Evolutionary conservation across 768 basidiomycete genomes (phyloP).

Genomic region (Termitomyces sp.): DNA sequence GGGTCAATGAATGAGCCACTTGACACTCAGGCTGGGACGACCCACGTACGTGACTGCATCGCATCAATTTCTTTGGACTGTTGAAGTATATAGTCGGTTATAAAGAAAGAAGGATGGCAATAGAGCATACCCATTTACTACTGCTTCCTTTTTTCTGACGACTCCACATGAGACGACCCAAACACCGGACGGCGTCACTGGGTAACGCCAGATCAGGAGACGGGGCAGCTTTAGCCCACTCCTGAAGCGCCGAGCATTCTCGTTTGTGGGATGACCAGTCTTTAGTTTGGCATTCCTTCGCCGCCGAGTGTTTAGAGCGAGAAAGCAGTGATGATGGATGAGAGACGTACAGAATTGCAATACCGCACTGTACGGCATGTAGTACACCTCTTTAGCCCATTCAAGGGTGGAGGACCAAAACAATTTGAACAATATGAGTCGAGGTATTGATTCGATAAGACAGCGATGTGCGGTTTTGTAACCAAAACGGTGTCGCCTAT

Average conservation of each 20-base stretch:
- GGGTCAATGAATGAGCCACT: neutral
- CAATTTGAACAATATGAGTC: slow-evolving; percentile 69
- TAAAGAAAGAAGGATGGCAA: neutral
- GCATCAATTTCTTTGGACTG: slow-evolving; percentile 60
- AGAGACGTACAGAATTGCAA: slow-evolving; percentile 61
- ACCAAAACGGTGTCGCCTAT: slow-evolving; percentile 59
- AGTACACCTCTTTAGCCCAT: slow-evolving; percentile 63
- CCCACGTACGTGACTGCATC: slow-evolving; percentile 66
- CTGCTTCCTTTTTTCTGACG: slow-evolving; percentile 48
- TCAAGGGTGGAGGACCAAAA: slow-evolving; percentile 29
- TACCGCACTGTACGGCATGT: slow-evolving; percentile 69
- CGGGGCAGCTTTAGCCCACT: slow-evolving; percentile 49
- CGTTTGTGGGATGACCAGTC: slow-evolving; percentile 75
- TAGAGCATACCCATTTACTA: slow-evolving; percentile 51
- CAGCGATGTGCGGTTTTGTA: slow-evolving; percentile 53
- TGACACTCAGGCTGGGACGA: neutral
- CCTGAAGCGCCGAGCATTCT: slow-evolving; percentile 70
- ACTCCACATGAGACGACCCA: slow-evolving; percentile 72
- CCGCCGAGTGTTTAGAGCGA: neutral
- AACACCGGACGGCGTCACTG: slow-evolving; percentile 72
- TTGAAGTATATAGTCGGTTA: neutral
- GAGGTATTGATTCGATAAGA: slow-evolving; percentile 61
- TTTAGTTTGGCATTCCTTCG: slow-evolving; percentile 59
- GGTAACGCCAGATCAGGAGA: slow-evolving; percentile 48
- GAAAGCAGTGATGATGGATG: neutral